Evolutionary conservation across 2,329 filamentous ascomycete genomes (phyloP).

Genomic region (Chaetothyriales sp.): DNA sequence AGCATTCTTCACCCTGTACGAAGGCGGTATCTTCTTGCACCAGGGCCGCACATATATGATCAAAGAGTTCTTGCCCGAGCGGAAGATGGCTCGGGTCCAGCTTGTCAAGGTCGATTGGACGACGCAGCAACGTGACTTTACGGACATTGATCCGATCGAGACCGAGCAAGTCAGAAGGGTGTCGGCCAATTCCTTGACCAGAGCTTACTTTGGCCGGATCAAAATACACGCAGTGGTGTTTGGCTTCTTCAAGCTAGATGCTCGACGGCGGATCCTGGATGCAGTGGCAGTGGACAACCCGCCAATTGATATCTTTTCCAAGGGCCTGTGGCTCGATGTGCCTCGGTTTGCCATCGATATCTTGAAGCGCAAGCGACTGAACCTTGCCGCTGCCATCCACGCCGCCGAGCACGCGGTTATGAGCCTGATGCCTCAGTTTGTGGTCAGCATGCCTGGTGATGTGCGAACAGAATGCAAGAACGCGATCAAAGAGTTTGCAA

Average conservation of each 20-base stretch:
- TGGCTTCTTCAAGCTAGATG: slow-evolving; percentile 95
- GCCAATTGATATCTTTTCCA: slow-evolving; percentile 67
- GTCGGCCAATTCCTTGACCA: slow-evolving; percentile 39
- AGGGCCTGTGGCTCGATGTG: slow-evolving; percentile 92
- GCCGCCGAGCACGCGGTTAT: slow-evolving; percentile 87
- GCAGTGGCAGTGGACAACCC: slow-evolving; percentile 88
- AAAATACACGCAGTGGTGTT: slow-evolving; percentile 80
- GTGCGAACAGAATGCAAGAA: slow-evolving; percentile 91
- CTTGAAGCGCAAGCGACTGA: slow-evolving; percentile 53
- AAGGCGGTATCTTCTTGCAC: slow-evolving; percentile 91
- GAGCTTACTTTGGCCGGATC: slow-evolving; percentile 74
- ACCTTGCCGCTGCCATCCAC: slow-evolving; percentile 80
- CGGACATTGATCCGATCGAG: slow-evolving; percentile 83
- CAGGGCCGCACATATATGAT: slow-evolving; percentile 90
- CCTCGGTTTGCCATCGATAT: slow-evolving; percentile 66
- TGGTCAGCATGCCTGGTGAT: slow-evolving; percentile 77
- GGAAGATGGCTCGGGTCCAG: slow-evolving; percentile 72
- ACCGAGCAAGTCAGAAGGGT: slow-evolving; percentile 75
- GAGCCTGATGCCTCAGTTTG: slow-evolving; percentile 74
- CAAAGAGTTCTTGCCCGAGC: slow-evolving; percentile 69
- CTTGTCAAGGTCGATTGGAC: slow-evolving; percentile 88
- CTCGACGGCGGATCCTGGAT: slow-evolving; percentile 68
- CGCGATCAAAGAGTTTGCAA: slow-evolving; percentile 71
- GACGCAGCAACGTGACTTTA: slow-evolving; percentile 82
- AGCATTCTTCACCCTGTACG: slow-evolving; percentile 92